These are phyloP conservation scores for Microdochium nivale DNA, from an alignment of 2,329 filamentous ascomycete species.

Conservation along the genomic window DNA sequence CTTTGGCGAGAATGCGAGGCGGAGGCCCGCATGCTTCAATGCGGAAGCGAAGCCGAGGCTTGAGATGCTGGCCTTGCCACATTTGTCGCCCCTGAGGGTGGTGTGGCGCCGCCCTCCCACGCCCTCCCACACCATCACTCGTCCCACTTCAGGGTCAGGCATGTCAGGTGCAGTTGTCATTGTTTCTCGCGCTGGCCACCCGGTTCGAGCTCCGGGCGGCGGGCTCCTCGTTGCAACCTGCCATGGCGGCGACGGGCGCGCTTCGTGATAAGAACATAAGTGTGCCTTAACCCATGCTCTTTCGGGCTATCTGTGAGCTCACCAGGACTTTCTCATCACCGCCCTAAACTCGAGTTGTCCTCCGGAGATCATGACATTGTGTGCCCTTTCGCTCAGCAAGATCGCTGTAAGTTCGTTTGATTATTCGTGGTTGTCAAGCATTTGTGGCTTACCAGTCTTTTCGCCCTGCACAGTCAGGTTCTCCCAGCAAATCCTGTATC, in stretches of 20 bases:
- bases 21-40: background rate
- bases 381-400: too few relatives aligned
- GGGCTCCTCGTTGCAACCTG: background rate
- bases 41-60: background rate
- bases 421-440: too few relatives aligned
- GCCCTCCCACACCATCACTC: background rate
- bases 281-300: background rate
- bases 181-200: background rate
- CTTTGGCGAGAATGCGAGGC: too few relatives aligned
- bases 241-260: background rate
- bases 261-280: background rate
- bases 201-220: background rate
- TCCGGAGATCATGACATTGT: too few relatives aligned
- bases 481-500: too few relatives aligned
- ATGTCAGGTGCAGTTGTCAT: background rate
- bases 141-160: background rate
- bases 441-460: too few relatives aligned
- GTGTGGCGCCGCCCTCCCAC: background rate
- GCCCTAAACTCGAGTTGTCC: too few relatives aligned
- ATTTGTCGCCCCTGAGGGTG: background rate
- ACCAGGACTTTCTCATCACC: too few relatives aligned
- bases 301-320: background rate
- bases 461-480: too few relatives aligned
- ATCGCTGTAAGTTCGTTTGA: too few relatives aligned
- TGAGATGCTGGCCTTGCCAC: background rate